Conservation (phyloP, 768 basidiomycete species). For the Lentinus brumalis region DNA sequence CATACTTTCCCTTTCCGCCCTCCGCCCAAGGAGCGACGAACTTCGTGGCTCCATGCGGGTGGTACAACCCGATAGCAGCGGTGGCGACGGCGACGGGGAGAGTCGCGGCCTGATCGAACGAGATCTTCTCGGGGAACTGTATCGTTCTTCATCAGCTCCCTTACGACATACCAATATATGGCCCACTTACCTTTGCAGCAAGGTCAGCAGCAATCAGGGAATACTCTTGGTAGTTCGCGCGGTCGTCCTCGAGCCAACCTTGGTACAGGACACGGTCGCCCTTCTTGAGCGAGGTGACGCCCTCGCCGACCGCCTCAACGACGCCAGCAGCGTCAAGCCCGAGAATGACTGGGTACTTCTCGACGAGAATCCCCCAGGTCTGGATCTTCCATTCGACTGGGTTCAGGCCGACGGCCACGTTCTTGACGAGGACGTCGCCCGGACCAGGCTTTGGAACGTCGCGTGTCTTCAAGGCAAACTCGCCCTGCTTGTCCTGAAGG, state of each 20-base stretch:
- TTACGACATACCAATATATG: constrained; percentile 29
- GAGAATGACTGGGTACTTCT: constrained; percentile 22
- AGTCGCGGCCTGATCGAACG: constrained; percentile 14
- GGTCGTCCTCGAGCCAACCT: constrained; percentile 11
- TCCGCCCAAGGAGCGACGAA: constrained; percentile 30
- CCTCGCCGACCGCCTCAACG: constrained; percentile 33
- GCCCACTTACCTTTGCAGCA: constrained; percentile 14
- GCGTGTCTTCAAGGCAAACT: background rate
- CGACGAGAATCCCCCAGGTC: constrained; percentile 24
- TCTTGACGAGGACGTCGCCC: constrained; percentile 8
- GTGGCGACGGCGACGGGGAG: constrained; percentile 15
- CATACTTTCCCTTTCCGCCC: constrained; percentile 32
- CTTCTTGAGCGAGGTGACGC: constrained; percentile 32
- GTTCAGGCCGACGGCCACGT: constrained; percentile 1
- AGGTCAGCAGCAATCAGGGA: constrained; percentile 10
- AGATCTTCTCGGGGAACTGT: constrained; percentile 9
- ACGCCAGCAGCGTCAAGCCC: constrained; percentile 17
- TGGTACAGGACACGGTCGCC: constrained; percentile 31
- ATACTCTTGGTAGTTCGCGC: constrained; percentile 21
- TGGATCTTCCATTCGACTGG: constrained; percentile 15
- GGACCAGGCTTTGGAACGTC: background rate
- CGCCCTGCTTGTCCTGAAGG: constrained; percentile 2
- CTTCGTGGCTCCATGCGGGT: constrained; percentile 19
- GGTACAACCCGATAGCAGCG: constrained; percentile 15
- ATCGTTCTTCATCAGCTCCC: constrained; percentile 24